phyloP scores from a whole-genome alignment of 1,284 basidiomycete species.

The Austroboletus olivaceoglutinosus region DNA sequence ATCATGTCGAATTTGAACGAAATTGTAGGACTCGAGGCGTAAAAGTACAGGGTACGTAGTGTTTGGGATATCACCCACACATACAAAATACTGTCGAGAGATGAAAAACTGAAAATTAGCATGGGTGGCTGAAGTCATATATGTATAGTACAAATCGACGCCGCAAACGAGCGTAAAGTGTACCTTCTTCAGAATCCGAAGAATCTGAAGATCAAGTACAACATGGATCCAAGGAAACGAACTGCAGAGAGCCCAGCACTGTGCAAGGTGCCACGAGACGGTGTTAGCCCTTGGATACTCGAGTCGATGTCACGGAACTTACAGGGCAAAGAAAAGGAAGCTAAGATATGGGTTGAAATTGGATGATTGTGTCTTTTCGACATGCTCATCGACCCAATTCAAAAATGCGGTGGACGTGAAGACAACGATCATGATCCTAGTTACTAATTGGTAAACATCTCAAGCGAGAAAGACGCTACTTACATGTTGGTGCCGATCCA shows the following conservation, averaged over 20 bases:
- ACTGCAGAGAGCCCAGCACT: conserved; percentile 77
- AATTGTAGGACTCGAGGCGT: neutral
- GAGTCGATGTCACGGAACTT: conserved; percentile 35
- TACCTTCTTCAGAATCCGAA: conserved; percentile 46
- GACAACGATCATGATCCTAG: conserved; percentile 70
- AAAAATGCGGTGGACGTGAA: conserved; percentile 81
- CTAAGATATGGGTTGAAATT: conserved; percentile 84
- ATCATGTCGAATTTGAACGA: neutral
- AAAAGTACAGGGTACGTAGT: conserved; percentile 16
- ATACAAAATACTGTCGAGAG: conserved; percentile 8
- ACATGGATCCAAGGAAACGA: conserved; percentile 72
- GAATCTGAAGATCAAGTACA: conserved; percentile 77
- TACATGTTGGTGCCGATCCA: conserved; percentile 87
- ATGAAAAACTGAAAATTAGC: neutral
- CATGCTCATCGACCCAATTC: conserved; percentile 55
- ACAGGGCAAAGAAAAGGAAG: conserved; percentile 81
- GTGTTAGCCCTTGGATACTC: neutral
- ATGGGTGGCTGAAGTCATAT: neutral
- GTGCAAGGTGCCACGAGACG: conserved; percentile 9
- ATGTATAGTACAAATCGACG: conserved; percentile 11
- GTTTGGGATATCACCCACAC: conserved; percentile 9
- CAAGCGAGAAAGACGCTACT: conserved; percentile 26
- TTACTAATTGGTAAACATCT: conserved; percentile 4
- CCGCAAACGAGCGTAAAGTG: neutral
- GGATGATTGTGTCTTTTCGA: conserved; percentile 45